phyloP scores from a whole-genome alignment of 257 asterid species.

The Solanum clarkiae region DNA sequence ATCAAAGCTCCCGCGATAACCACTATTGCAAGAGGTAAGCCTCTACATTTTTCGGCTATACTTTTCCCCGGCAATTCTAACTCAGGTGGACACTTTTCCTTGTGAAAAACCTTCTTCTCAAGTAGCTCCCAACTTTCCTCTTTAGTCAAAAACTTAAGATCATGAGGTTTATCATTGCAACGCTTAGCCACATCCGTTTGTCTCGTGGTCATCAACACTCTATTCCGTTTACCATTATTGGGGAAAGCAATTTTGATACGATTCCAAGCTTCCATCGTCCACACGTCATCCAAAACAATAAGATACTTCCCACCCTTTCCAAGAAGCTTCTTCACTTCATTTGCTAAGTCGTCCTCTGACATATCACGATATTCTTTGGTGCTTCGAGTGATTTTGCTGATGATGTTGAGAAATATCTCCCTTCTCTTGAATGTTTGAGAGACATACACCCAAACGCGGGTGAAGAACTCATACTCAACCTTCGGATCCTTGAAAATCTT shows the following conservation, averaged over 20 bases:
- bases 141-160: slow-evolving; percentile 12
- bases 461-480: slow-evolving; percentile 22
- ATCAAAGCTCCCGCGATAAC: slow-evolving; percentile 42
- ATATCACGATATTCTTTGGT: slow-evolving; percentile 6
- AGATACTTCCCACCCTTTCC: background rate
- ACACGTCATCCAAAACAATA: background rate
- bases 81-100: slow-evolving; percentile 30
- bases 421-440: slow-evolving; percentile 26
- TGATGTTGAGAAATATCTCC: slow-evolving; percentile 21
- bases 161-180: slow-evolving; percentile 20
- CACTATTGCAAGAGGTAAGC: slow-evolving; percentile 45
- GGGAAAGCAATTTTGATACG: slow-evolving; percentile 30
- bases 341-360: background rate
- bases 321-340: background rate
- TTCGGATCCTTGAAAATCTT: slow-evolving; percentile 16
- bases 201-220: slow-evolving; percentile 39
- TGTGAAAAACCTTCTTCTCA: slow-evolving; percentile 26
- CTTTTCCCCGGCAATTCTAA: slow-evolving; percentile 15
- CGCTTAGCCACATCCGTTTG: slow-evolving; percentile 18
- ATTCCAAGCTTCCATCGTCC: background rate
- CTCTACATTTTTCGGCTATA: slow-evolving; percentile 31
- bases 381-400: slow-evolving; percentile 12
- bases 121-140: slow-evolving; percentile 43
- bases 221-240: slow-evolving; percentile 24
- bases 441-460: slow-evolving; percentile 26